Evolutionary conservation across 306 rosid genomes (phyloP).

Genomic region (Cicer yamashitae): DNA sequence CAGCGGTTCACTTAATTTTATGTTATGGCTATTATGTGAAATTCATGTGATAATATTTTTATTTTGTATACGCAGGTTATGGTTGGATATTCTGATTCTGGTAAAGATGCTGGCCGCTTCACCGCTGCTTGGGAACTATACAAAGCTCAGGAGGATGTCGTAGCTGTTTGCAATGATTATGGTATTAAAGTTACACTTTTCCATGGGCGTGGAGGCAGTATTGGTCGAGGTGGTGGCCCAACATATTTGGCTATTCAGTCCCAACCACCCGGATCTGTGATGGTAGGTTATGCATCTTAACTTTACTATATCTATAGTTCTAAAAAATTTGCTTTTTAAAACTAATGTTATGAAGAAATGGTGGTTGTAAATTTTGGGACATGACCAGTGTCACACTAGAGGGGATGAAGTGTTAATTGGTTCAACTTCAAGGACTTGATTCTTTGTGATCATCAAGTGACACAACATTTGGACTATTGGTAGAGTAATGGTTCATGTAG

Average conservation of each 20-base stretch:
- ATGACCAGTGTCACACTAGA: neutral
- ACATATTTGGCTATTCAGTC: conserved; percentile 97
- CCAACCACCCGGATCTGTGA: conserved; percentile 96
- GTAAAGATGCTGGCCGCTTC: conserved; percentile 97
- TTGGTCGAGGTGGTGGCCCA: conserved; percentile 99
- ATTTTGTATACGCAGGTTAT: conserved; percentile 70
- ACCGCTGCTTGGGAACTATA: conserved; percentile 98
- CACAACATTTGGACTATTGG: neutral
- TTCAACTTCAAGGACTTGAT: conserved; percentile 9
- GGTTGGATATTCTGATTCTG: conserved; percentile 98
- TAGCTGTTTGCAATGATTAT: conserved; percentile 86
- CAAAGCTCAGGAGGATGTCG: conserved; percentile 98
- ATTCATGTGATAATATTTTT: conserved; percentile 34
- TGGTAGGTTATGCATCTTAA: conserved; percentile 62
- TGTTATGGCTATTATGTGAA: conserved; percentile 12
- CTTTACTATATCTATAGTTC: neutral
- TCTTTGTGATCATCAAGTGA: neutral
- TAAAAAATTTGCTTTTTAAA: neutral
- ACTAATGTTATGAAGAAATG: conserved; percentile 3
- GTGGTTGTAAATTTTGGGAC: neutral
- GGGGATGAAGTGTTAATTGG: neutral
- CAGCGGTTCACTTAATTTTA: conserved; percentile 15
- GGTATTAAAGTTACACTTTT: conserved; percentile 87
- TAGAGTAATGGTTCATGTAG: neutral
- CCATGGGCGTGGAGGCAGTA: conserved; percentile 97